A percentile compares a stretch with the other conserved stretches of the same genome.
These are phyloP conservation scores for Biancaea sappan DNA, from an alignment of 306 rosid genomes.

Conservation along the genomic window DNA sequence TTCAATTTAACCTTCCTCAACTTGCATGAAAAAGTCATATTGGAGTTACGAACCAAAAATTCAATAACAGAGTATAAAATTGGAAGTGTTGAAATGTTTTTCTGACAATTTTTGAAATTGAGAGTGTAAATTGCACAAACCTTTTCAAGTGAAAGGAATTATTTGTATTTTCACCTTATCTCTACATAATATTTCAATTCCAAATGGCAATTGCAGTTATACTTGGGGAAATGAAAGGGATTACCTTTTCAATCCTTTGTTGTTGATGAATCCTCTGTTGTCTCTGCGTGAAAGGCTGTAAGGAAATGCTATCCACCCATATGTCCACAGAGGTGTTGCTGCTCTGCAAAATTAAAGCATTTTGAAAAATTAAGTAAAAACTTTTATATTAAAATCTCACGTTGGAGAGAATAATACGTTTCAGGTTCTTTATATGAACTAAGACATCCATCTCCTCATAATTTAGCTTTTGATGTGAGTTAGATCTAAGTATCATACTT, in stretches of 20 bases:
- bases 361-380: neutral
- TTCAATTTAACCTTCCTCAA: neutral
- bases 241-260: conserved; percentile 62
- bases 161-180: neutral
- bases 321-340: conserved; percentile 52
- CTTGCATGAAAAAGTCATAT: neutral
- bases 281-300: conserved; percentile 64
- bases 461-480: no score
- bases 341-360: conserved; percentile 43
- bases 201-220: neutral
- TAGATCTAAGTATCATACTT: no score
- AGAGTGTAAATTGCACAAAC: no score
- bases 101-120: no score
- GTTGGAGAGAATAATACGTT: no score
- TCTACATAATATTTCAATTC: neutral
- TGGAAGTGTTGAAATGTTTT: no score
- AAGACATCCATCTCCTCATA: no score
- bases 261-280: conserved; percentile 68
- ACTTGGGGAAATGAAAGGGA: neutral
- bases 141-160: neutral
- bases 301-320: conserved; percentile 67
- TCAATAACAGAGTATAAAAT: no score
- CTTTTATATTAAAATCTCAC: neutral
- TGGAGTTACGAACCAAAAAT: no score
- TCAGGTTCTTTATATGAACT: no score